These are phyloP conservation scores for Golubevia pallescens DNA, from an alignment of 1,284 basidiomycete genomes.

Conservation along the genomic window DNA sequence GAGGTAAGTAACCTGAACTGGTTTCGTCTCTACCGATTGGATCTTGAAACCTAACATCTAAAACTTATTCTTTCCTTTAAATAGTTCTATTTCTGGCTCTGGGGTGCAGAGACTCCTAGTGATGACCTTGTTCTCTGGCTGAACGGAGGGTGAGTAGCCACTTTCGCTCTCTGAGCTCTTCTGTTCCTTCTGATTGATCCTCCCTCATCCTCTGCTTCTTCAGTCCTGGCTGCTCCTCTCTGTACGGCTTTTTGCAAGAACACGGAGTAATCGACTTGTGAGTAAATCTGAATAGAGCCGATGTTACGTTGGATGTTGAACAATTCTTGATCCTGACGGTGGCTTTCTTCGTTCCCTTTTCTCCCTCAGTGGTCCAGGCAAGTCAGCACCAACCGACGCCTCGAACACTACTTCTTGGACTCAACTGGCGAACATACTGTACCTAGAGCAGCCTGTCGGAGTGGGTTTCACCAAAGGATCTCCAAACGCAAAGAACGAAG, in stretches of 20 bases:
- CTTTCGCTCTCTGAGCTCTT: neutral
- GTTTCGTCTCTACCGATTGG: no score
- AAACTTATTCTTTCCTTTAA: neutral
- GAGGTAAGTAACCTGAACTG: no score
- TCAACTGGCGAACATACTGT: slow-evolving; percentile 5
- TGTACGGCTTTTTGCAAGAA: no score
- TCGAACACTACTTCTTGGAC: slow-evolving; percentile 4
- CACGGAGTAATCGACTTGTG: no score
- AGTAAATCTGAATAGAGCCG: no score
- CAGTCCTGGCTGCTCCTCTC: slow-evolving; percentile 9
- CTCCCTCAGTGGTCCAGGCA: neutral
- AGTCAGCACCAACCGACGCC: neutral
- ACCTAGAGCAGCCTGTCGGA: slow-evolving; percentile 8
- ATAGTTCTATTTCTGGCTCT: neutral
- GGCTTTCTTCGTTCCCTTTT: neutral
- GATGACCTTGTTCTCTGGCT: neutral
- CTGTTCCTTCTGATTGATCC: no score
- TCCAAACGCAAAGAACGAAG: slow-evolving; percentile 4
- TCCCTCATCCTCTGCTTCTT: neutral
- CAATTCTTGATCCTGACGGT: no score
- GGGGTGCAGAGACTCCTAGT: no score
- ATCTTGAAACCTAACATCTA: no score
- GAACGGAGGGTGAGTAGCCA: no score
- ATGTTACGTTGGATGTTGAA: no score
- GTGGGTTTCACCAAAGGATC: neutral